A percentile compares a stretch with the other conserved stretches of the same genome.
These are phyloP conservation scores for Fusarium denticulatum DNA, from an alignment of 2,329 filamentous ascomycete species.

Conservation along the genomic window DNA sequence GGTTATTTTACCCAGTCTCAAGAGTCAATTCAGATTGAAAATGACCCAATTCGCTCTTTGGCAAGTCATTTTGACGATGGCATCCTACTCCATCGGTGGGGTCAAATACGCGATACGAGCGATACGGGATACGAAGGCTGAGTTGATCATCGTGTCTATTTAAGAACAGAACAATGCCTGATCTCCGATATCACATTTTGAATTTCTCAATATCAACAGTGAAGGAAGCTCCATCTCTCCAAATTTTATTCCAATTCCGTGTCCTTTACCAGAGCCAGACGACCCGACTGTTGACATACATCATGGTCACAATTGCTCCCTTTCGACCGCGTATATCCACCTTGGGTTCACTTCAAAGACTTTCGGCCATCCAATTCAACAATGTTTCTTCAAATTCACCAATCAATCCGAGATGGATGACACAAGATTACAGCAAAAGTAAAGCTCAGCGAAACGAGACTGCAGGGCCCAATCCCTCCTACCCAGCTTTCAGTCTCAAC, in stretches of 20 bases:
- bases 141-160: conserved; percentile 44
- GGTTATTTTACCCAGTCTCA: fast-evolving
- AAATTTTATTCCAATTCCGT: fast-evolving
- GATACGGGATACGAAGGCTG: conserved; percentile 33
- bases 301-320: background rate
- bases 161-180: background rate
- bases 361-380: too few species aligned
- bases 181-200: too few species aligned
- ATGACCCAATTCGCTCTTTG: background rate
- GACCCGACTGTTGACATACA: background rate
- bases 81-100: background rate
- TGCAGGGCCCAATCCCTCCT: conserved; percentile 8
- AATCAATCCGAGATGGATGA: background rate
- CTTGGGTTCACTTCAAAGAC: background rate
- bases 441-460: background rate
- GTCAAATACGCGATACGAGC: background rate
- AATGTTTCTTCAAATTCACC: background rate
- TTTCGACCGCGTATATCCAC: background rate
- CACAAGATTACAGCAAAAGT: background rate
- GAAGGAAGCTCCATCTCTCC: fast-evolving
- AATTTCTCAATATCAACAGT: fast-evolving
- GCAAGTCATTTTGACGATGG: too few species aligned
- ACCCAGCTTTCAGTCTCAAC: conserved; percentile 41
- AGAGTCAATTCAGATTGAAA: background rate
- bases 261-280: fast-evolving